phyloP scores from a whole-genome alignment of 306 rosid species.

The Cucurbita pepo region DNA sequence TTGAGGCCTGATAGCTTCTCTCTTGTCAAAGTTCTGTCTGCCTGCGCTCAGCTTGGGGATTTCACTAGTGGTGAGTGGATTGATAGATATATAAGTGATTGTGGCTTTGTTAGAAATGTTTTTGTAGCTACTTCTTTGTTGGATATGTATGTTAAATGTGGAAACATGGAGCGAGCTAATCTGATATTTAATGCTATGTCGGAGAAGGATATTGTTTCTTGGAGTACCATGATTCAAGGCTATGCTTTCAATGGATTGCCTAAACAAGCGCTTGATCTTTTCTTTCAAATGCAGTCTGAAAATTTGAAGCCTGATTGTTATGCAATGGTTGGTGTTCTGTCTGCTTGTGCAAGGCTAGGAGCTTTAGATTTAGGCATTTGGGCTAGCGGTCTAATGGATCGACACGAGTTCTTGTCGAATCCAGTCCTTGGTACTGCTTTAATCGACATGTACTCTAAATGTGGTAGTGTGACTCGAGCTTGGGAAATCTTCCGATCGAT shows the following conservation, averaged over 20 bases:
- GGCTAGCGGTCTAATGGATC: slow-evolving; percentile 30
- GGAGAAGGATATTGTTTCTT: slow-evolving; percentile 1
- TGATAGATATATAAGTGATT: slow-evolving; percentile 27
- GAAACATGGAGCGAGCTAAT: background rate
- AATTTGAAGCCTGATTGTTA: slow-evolving; percentile 44
- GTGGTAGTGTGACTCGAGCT: slow-evolving; percentile 44
- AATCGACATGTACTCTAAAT: slow-evolving; percentile 62
- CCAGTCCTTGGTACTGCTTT: slow-evolving; percentile 56
- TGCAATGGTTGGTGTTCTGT: slow-evolving; percentile 40
- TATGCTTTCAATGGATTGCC: background rate
- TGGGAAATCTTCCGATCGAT: slow-evolving; percentile 39
- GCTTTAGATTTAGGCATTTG: background rate
- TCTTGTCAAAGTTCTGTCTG: background rate
- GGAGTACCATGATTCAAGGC: slow-evolving; percentile 3
- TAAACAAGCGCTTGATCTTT: background rate
- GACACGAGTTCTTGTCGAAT: slow-evolving; percentile 27
- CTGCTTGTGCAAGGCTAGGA: slow-evolving; percentile 2
- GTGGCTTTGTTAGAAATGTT: slow-evolving; percentile 28
- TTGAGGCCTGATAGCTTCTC: slow-evolving; percentile 36
- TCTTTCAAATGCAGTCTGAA: slow-evolving; percentile 34
- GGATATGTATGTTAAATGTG: slow-evolving; percentile 1
- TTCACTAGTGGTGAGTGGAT: slow-evolving; percentile 47
- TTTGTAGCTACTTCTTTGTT: slow-evolving; percentile 50
- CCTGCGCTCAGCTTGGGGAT: background rate
- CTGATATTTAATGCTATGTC: background rate